Evolutionary conservation across 768 basidiomycete genomes (phyloP), one percentile per base, ranked within the genome.

Genomic region (Leccinum broughii): DNA sequence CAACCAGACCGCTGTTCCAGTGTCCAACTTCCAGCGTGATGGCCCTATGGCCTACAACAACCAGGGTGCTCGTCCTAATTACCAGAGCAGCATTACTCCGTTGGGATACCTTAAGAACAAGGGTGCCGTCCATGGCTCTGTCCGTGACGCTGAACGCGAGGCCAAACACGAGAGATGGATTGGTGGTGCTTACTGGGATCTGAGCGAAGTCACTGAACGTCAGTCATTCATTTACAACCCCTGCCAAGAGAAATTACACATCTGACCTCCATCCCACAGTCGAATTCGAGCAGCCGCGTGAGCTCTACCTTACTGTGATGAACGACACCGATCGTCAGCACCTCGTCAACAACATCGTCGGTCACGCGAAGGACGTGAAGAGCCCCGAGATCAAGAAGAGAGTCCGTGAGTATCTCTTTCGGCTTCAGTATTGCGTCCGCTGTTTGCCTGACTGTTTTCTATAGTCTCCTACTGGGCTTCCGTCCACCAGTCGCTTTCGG

Each of bases 11-110:
- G 71, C 89, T 53, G 78, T 76, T 55, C 89, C 88, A 5, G 78
- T 92, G 57, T 82, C 85, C 62, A 95, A 96, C 84, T 96, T 95
- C 90, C 93, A 96, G 77, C 90, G 95, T 49, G 94, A 91, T 67
- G 95, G 95, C 22, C 58, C 76, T 8, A 81, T 77, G 75, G 78
- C 85, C 1, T 85, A 86, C 76, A 75, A 86, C 70, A 92, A 87
- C 70, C 94, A 96, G 76, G 95, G 93, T 63, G 72, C 78, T 60
- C 83, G 92, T 24, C 93, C 95, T 62, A 93, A 92, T 81, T 97
- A 96, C 81, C 85, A 88, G 77, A 90, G 88, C 76, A 82, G 82
- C 53, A 83, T 94, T 70, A 75, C 80, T 51, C 89, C 92, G 8
- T 82, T 97, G 59, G 72, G 76, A n/a, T 93, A 89, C 80, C 72